phyloP scores from a whole-genome alignment of 768 basidiomycete genomes.

The Lactarius sanguifluus region DNA sequence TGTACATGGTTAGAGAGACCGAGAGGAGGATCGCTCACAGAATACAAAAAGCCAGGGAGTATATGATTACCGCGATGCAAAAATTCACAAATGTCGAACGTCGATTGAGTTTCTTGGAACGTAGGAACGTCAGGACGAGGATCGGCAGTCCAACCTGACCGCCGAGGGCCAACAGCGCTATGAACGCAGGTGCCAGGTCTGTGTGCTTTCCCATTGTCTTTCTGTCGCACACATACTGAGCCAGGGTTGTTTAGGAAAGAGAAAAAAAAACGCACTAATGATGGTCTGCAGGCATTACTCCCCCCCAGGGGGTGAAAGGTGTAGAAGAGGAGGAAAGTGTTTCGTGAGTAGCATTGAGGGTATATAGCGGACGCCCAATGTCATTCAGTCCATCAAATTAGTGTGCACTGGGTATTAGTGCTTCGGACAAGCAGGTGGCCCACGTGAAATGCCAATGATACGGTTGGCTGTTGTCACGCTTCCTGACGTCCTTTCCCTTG shows the following conservation, averaged over 20 bases:
- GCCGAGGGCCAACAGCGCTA: slow-evolving; percentile 50
- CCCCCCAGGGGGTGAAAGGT: background rate
- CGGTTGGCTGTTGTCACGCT: background rate
- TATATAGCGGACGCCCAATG: background rate
- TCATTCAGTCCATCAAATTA: background rate
- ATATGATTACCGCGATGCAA: slow-evolving; percentile 55
- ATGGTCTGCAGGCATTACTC: background rate
- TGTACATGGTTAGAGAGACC: too few species aligned
- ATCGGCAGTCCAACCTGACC: slow-evolving; percentile 54
- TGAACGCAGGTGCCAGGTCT: slow-evolving; percentile 41
- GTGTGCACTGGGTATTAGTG: too few species aligned
- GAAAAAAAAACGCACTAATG: background rate
- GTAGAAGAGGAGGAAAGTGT: background rate
- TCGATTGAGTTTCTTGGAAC: slow-evolving; percentile 44
- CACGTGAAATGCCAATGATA: too few species aligned
- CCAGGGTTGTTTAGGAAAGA: too few species aligned
- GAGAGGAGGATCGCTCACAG: slow-evolving; percentile 41
- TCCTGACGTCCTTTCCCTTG: background rate
- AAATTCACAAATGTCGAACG: slow-evolving; percentile 58
- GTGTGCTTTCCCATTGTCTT: slow-evolving; percentile 18
- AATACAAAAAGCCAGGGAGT: slow-evolving; percentile 51
- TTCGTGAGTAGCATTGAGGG: background rate
- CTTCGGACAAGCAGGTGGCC: background rate
- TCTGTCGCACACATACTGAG: background rate
- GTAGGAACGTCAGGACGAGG: slow-evolving; percentile 46